phyloP scores from a whole-genome alignment of 139 green algal genomes.

The Deuterostichococcus epilithicus region DNA sequence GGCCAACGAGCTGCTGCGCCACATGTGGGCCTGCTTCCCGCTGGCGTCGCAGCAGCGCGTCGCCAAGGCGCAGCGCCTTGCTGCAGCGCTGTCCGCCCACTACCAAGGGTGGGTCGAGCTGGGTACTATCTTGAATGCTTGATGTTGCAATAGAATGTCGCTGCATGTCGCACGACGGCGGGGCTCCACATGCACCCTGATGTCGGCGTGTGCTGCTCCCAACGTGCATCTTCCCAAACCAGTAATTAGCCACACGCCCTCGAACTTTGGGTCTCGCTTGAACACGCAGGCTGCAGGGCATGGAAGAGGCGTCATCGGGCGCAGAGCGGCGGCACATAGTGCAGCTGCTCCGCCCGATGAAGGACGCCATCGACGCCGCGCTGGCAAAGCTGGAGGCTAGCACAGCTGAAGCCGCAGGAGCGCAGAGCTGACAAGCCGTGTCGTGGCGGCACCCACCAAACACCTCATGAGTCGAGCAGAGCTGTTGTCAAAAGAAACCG shows the following conservation, averaged over 20 bases:
- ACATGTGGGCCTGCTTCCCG: constrained; percentile 63
- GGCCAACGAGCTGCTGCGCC: constrained; percentile 71
- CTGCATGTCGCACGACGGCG: neutral
- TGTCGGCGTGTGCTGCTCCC: too few relatives aligned
- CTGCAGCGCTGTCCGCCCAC: constrained; percentile 30
- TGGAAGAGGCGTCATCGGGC: neutral
- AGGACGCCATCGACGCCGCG: constrained; percentile 22
- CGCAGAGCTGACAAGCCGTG: too few relatives aligned
- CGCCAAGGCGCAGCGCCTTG: constrained; percentile 37
- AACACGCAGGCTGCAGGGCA: constrained; percentile 10
- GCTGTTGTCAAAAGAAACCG: too few relatives aligned
- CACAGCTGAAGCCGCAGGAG: neutral
- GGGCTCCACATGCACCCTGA: neutral
- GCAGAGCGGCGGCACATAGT: constrained; percentile 24
- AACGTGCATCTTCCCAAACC: too few relatives aligned
- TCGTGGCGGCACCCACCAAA: too few relatives aligned
- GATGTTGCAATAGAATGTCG: neutral
- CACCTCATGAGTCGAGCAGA: too few relatives aligned
- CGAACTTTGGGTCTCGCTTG: too few relatives aligned
- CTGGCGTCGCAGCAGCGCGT: constrained; percentile 24
- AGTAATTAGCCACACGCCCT: too few relatives aligned
- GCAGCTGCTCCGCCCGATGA: constrained; percentile 28
- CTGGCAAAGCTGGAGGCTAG: constrained; percentile 7
- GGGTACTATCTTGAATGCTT: constrained; percentile 1
- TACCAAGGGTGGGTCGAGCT: constrained; percentile 11